Percentiles rank a stretch among this genome's conserved stretches.
These are phyloP conservation scores for Mimosa pudica DNA, from an alignment of 306 rosid species.

Conservation along the genomic window DNA sequence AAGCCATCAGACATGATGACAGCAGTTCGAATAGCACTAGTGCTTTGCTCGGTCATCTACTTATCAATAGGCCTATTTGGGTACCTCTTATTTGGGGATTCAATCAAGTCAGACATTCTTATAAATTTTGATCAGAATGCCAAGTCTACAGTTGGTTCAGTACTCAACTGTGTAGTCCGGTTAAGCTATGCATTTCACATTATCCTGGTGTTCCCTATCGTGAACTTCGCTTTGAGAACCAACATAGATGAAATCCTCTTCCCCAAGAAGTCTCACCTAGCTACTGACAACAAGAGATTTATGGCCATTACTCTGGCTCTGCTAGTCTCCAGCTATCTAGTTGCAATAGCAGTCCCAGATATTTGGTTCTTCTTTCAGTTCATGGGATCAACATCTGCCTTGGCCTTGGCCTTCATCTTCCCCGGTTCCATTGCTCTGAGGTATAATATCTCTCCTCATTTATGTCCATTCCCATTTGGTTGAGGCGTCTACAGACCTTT, in stretches of 20 bases:
- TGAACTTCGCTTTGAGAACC: conserved; percentile 82
- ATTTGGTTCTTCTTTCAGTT: conserved; percentile 93
- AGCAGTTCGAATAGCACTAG: conserved; percentile 72
- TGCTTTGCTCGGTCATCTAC: conserved; percentile 72
- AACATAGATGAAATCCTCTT: conserved; percentile 81
- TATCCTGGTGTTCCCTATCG: conserved; percentile 81
- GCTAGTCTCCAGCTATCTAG: conserved; percentile 63
- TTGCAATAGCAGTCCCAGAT: conserved; percentile 83
- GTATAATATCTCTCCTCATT: conserved; percentile 42
- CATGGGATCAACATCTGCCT: conserved; percentile 82
- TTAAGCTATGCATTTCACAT: conserved; percentile 89
- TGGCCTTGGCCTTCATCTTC: conserved; percentile 85
- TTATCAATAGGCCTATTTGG: conserved; percentile 76
- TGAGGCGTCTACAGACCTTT: not conserved
- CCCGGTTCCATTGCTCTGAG: conserved; percentile 82
- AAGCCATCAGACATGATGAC: conserved; percentile 69
- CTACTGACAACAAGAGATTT: conserved; percentile 72
- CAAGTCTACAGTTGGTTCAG: conserved; percentile 57
- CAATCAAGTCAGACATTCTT: conserved; percentile 73
- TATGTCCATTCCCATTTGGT: not conserved
- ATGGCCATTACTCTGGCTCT: conserved; percentile 55
- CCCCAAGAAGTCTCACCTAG: conserved; percentile 55
- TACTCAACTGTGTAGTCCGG: conserved; percentile 66
- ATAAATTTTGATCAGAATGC: conserved; percentile 73
- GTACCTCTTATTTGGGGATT: conserved; percentile 86